A percentile compares a stretch with the other conserved stretches of the same genome.
Evolutionary conservation across 441 rosid genomes (phyloP).

Genomic region (Arabidopsis hybrid): DNA sequence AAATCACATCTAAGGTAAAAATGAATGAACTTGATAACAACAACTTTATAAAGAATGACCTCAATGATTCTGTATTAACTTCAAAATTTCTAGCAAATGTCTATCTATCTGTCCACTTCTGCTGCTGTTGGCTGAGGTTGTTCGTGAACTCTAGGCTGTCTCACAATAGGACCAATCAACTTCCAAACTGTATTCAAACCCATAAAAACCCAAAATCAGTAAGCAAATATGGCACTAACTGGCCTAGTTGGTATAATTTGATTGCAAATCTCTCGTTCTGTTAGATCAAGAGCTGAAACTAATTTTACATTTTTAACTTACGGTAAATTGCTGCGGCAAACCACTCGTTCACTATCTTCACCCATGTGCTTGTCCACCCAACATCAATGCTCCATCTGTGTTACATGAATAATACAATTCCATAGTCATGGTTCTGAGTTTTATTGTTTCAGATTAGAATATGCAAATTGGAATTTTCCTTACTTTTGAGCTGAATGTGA

Average conservation of each 20-base stretch:
- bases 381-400: conserved; percentile 91
- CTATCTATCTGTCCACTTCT: conserved; percentile 38
- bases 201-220: background rate
- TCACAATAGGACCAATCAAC: conserved; percentile 70
- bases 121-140: conserved; percentile 40
- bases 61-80: conserved; percentile 5
- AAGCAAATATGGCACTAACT: background rate
- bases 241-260: background rate
- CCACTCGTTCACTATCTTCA: conserved; percentile 90
- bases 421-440: conserved; percentile 16
- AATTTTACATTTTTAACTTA: conserved; percentile 42
- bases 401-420: background rate
- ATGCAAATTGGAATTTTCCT: conserved; percentile 22
- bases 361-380: conserved; percentile 96
- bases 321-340: conserved; percentile 81
- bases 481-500: conserved; percentile 62
- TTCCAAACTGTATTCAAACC: conserved; percentile 69
- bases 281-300: conserved; percentile 15
- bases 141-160: conserved; percentile 60
- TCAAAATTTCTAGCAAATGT: conserved; percentile 4
- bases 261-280: background rate
- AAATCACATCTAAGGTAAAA: background rate
- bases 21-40: conserved; percentile 5
- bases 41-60: background rate
- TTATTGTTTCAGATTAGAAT: background rate